These are phyloP conservation scores for Monosporascus cannonballus DNA, from an alignment of 2,329 filamentous ascomycete species.

Conservation along the genomic window DNA sequence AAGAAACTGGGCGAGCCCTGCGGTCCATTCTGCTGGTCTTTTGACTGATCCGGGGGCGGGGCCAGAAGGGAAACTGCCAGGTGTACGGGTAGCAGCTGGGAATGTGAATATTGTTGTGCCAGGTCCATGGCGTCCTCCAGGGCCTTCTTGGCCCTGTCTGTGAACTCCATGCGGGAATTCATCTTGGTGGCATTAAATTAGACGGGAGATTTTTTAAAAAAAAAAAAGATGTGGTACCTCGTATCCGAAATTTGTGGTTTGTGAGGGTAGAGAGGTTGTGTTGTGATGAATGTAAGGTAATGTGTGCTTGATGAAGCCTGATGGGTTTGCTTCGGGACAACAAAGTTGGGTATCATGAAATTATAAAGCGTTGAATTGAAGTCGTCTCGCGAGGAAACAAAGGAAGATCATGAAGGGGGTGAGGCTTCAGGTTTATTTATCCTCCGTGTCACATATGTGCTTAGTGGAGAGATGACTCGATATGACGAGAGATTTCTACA, in stretches of 20 bases:
- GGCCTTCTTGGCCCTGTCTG: conserved; percentile 85
- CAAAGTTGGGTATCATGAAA: background rate
- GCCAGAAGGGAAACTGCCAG: conserved; percentile 78
- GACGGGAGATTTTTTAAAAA: too few species aligned
- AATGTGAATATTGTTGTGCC: conserved; percentile 84
- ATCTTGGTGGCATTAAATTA: conserved; percentile 38
- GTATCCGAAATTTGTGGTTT: conserved; percentile 7
- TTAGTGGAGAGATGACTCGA: background rate
- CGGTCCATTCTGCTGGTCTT: conserved; percentile 74
- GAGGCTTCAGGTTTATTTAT: background rate
- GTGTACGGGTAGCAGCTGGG: conserved; percentile 85
- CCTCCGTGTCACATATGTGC: background rate
- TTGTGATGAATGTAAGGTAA: conserved; percentile 8
- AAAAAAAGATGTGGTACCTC: conserved; percentile 11
- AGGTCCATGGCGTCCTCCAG: conserved; percentile 82
- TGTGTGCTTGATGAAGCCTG: conserved; percentile 3
- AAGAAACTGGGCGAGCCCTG: conserved; percentile 70
- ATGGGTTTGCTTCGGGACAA: conserved; percentile 1
- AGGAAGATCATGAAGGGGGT: background rate
- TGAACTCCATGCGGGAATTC: conserved; percentile 82
- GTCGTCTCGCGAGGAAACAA: background rate
- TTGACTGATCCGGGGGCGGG: conserved; percentile 67
- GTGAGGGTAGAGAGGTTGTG: conserved; percentile 1
- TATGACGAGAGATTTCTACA: background rate
- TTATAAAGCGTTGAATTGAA: background rate